Evolutionary conservation across 2,329 filamentous ascomycete species (phyloP).

Genomic region (Stachybotrys elegans): DNA sequence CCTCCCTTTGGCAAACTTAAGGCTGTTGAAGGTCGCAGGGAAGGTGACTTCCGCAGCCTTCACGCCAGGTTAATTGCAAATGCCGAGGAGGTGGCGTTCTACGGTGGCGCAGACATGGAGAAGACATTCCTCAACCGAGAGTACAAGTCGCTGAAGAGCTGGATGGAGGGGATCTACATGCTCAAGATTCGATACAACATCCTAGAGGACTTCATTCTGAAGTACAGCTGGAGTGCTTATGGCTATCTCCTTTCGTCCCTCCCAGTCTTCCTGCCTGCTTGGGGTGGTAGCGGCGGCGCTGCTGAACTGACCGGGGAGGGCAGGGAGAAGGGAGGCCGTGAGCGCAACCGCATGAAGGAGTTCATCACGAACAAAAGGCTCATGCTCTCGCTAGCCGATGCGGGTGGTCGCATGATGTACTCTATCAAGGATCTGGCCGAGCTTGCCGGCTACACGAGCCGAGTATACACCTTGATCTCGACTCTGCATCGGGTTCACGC

Average conservation of each 20-base stretch:
- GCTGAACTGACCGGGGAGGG: slow-evolving; percentile 55
- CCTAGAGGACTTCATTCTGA: slow-evolving; percentile 94
- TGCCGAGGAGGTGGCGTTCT: slow-evolving; percentile 96
- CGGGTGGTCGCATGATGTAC: slow-evolving; percentile 98
- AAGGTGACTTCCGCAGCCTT: slow-evolving; percentile 89
- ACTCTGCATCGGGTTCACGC: slow-evolving; percentile 92
- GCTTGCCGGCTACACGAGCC: slow-evolving; percentile 89
- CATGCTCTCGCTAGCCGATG: slow-evolving; percentile 95
- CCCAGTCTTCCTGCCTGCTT: slow-evolving; percentile 88
- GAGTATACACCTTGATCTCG: slow-evolving; percentile 92
- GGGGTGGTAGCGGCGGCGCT: slow-evolving; percentile 77
- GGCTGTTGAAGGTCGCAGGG: slow-evolving; percentile 88
- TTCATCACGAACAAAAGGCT: slow-evolving; percentile 99
- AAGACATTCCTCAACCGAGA: slow-evolving; percentile 87
- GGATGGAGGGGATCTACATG: slow-evolving; percentile 98
- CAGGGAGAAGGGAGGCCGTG: slow-evolving; percentile 51
- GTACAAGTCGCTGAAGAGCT: slow-evolving; percentile 86
- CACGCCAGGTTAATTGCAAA: slow-evolving; percentile 93
- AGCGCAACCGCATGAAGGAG: slow-evolving; percentile 89
- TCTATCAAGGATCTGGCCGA: slow-evolving; percentile 97
- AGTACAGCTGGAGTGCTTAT: slow-evolving; percentile 98
- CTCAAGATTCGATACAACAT: slow-evolving; percentile 99
- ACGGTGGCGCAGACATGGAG: slow-evolving; percentile 92
- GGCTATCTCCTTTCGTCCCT: slow-evolving; percentile 91
- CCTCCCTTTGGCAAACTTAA: slow-evolving; percentile 97